A percentile compares a stretch with the other conserved stretches of the same genome.
phyloP scores from a whole-genome alignment of 2,329 filamentous ascomycete species.

The Colletotrichum neosansevieriae region DNA sequence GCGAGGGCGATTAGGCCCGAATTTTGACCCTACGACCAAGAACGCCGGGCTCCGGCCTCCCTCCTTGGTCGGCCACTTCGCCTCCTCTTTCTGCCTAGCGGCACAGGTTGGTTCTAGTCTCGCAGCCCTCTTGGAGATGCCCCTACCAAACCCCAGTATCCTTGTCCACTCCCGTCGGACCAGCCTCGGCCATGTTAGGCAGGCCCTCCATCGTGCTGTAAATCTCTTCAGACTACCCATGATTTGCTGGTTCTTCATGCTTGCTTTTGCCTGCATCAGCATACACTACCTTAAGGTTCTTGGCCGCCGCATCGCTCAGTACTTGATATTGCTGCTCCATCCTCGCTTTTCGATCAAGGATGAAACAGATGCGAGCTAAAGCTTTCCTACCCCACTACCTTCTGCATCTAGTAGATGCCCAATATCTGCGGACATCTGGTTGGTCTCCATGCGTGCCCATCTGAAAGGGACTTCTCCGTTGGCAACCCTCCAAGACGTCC shows the following conservation, averaged over 20 bases:
- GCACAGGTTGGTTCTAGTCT: constrained; percentile 10
- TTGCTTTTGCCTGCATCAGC: constrained; percentile 30
- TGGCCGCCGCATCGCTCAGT: constrained; percentile 1
- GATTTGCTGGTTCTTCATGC: constrained; percentile 22
- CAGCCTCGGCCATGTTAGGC: constrained; percentile 27
- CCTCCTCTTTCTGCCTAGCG: constrained; percentile 31
- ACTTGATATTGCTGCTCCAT: constrained; percentile 20
- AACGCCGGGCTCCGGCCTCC: background rate
- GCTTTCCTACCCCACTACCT: constrained; percentile 15
- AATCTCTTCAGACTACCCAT: constrained; percentile 19
- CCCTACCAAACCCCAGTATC: constrained; percentile 31
- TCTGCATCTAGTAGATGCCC: constrained; percentile 20
- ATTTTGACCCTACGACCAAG: background rate
- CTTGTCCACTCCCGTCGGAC: constrained; percentile 28
- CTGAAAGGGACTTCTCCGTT: constrained; percentile 1
- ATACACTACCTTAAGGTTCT: constrained; percentile 4
- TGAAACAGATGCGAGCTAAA: constrained; percentile 29
- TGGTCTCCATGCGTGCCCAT: background rate
- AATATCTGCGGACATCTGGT: constrained; percentile 18
- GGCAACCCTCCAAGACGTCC: background rate
- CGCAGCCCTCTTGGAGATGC: constrained; percentile 19
- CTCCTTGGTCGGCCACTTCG: constrained; percentile 2
- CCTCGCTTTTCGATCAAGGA: constrained; percentile 4
- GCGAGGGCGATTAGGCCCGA: constrained; percentile 9
- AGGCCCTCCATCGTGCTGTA: constrained; percentile 22